These are phyloP conservation scores for Candida germanica DNA, from an alignment of 805 yeast genomes.

Conservation along the genomic window DNA sequence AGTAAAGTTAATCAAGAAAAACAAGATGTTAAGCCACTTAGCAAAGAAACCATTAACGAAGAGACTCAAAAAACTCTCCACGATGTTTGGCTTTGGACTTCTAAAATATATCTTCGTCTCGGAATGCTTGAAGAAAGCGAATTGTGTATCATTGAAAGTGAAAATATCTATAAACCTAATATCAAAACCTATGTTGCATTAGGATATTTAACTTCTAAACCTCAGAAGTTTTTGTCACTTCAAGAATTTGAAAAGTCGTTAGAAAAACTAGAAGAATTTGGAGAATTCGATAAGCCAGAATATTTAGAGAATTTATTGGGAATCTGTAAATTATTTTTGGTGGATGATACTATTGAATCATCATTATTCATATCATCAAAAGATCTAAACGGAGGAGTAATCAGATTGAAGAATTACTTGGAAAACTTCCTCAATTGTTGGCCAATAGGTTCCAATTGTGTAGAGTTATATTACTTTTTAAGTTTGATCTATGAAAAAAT, in stretches of 20 bases:
- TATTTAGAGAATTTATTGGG: constrained; percentile 56
- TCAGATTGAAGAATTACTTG: constrained; percentile 48
- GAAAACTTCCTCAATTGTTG: constrained; percentile 36
- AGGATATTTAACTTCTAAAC: constrained; percentile 44
- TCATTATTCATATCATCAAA: constrained; percentile 50
- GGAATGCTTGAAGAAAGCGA: constrained; percentile 59
- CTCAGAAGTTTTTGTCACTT: constrained; percentile 48
- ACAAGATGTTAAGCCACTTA: constrained; percentile 6
- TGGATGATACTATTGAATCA: constrained; percentile 31
- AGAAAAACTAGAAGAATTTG: constrained; percentile 35
- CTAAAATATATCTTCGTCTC: constrained; percentile 58
- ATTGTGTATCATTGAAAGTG: constrained; percentile 72
- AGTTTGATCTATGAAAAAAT: constrained; percentile 59
- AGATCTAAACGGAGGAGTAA: constrained; percentile 60
- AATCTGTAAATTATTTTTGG: constrained; percentile 46
- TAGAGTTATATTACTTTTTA: constrained; percentile 70
- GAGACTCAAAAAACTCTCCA: constrained; percentile 42
- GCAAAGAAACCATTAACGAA: constrained; percentile 3
- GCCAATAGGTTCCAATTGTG: constrained; percentile 38
- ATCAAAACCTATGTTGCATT: constrained; percentile 48
- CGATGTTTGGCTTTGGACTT: constrained; percentile 71
- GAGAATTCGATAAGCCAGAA: constrained; percentile 24
- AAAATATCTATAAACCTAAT: constrained; percentile 43
- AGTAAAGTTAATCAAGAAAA: constrained; percentile 11
- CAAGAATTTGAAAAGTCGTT: constrained; percentile 65